Conservation (phyloP, 345 rosid species). For the Triadica sebifera region DNA sequence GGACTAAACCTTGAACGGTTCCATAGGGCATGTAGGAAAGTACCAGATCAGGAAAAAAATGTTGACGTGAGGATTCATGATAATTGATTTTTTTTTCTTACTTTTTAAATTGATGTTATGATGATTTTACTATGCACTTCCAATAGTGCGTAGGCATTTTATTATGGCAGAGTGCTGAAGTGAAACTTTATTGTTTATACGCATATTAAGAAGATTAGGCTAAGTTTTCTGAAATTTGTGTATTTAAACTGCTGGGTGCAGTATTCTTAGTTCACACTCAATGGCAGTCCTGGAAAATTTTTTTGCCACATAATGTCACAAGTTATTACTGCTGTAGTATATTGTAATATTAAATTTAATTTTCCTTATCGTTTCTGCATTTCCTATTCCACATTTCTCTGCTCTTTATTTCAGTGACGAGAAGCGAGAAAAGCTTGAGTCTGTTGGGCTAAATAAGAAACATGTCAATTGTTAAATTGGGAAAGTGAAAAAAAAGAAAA, state of each 20-base stretch:
- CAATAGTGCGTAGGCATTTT: slow-evolving; percentile 22
- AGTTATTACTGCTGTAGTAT: neutral
- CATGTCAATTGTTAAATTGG: too few relatives aligned
- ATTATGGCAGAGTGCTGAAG: slow-evolving; percentile 17
- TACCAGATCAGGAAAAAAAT: slow-evolving; percentile 19
- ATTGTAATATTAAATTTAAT: too few relatives aligned
- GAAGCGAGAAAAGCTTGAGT: too few relatives aligned
- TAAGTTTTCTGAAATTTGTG: slow-evolving; percentile 22
- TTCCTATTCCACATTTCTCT: too few relatives aligned
- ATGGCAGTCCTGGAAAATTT: neutral
- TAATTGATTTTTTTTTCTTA: slow-evolving; percentile 30
- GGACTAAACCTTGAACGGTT: slow-evolving; percentile 35
- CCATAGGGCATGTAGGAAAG: slow-evolving; percentile 22
- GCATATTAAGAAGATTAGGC: slow-evolving; percentile 23
- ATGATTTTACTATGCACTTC: slow-evolving; percentile 32
- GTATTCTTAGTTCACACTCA: neutral
- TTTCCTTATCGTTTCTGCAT: too few relatives aligned
- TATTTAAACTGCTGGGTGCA: slow-evolving; percentile 4
- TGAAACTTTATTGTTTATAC: slow-evolving; percentile 30
- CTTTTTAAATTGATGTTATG: slow-evolving; percentile 24
- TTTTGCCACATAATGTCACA: neutral
- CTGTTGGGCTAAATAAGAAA: too few relatives aligned
- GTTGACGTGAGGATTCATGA: slow-evolving; percentile 30
- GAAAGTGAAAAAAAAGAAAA: too few relatives aligned
- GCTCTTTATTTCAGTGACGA: too few relatives aligned